Evolutionary conservation across 257 asterid species (phyloP), one percentile per base, ranked within the genome.

Genomic region (Thymus mandschuricus): DNA sequence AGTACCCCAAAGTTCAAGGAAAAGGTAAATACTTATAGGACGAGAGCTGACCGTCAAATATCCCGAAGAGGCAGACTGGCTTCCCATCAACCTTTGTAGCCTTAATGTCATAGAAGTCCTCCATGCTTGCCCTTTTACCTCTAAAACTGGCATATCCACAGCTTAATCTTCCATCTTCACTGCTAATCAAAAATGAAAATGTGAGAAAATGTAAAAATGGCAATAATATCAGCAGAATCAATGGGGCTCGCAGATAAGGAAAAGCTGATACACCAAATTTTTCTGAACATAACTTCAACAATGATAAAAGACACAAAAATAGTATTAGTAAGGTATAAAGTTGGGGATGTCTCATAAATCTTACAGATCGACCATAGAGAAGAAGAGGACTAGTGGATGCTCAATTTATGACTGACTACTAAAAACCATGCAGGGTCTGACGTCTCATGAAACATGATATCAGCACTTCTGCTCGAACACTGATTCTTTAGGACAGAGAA

Each of bases 41-140:
- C 48, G 65, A 71, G 49, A 72, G 76, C 90, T 81, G 74, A 95
- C 99, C 99, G 30, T 95, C 99, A 86, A 95, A 95, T 83, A 95
- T 90, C 72, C 99, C 99, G 58, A 95, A 95, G 79, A 95, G 87
- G 80, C 81, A 87, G 77, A 89, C 90, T 60, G 97, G 62, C 71
- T 86, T 74, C 54, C 90, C 99, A 72, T 85, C 93, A 79, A 92
- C 76, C 73, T 80, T 69, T 73, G 96, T 80, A 73, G 86, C 83
- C 85, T 92, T 92, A 60, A 87, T 88, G 82, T 89, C 99, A 75
- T 81, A 95, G 69, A 89, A 95, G 79, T 95, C 99, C 87, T 95
- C 99, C 99, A 95, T 92, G 88, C 80, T 92, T 52, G 91, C 88
- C 80, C 99, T 87, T 83, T 89, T 95, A 64, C 99, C 99, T 82